These are phyloP conservation scores for Fistulinella staudtii DNA, from an alignment of 1,284 basidiomycete genomes.

Conservation along the genomic window DNA sequence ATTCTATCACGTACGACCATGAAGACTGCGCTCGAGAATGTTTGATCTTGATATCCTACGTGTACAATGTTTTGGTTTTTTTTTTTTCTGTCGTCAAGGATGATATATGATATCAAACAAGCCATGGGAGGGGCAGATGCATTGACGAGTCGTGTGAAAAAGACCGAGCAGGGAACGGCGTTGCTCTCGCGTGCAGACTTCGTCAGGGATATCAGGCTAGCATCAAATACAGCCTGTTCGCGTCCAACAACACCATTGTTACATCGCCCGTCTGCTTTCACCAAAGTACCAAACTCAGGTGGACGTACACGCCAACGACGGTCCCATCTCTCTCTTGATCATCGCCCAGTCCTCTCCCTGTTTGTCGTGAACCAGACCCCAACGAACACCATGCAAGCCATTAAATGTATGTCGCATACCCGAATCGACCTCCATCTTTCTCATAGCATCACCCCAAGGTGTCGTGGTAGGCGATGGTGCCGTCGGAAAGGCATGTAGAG, in stretches of 20 bases:
- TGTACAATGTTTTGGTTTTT: conserved; percentile 35
- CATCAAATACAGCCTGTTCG: conserved; percentile 22
- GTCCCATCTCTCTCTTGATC: conserved; percentile 15
- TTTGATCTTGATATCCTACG: conserved; percentile 15
- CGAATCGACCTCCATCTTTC: conserved; percentile 12
- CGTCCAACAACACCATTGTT: conserved; percentile 9
- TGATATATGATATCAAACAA: not conserved
- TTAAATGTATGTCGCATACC: conserved; percentile 51
- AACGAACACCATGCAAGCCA: conserved; percentile 57
- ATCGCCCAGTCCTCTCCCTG: not conserved
- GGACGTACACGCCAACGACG: no score
- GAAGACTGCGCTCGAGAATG: no score
- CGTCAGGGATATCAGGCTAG: conserved; percentile 31
- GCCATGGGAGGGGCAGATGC: no score
- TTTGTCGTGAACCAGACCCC: no score
- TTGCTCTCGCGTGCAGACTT: conserved; percentile 14
- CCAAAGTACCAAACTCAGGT: no score
- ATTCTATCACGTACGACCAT: no score
- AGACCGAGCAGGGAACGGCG: conserved; percentile 13
- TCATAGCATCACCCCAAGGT: conserved; percentile 50
- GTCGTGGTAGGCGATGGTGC: conserved; percentile 99
- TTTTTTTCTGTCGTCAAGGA: conserved; percentile 21
- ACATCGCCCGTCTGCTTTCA: conserved; percentile 1
- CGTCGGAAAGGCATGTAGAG: conserved; percentile 87
- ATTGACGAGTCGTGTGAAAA: conserved; percentile 28